Evolutionary conservation across 2,329 filamentous ascomycete species (phyloP).

Genomic region (Paramyrothecium sp.): DNA sequence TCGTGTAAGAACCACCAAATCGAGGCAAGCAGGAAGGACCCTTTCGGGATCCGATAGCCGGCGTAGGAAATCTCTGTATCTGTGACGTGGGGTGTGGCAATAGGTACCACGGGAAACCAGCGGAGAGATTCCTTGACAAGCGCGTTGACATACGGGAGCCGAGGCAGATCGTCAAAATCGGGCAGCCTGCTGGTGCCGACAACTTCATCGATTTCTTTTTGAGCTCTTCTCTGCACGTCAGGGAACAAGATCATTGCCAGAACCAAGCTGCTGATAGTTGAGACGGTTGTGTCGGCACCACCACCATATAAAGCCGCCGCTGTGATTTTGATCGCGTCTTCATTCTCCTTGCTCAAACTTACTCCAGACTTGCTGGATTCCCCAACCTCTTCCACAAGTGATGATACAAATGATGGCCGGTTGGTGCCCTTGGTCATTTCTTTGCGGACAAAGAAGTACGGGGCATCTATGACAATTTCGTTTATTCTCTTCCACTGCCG

Average conservation of each 20-base stretch:
- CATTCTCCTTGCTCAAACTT: slow-evolving; percentile 12
- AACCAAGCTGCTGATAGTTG: slow-evolving; percentile 18
- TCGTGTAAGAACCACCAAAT: slow-evolving; percentile 48
- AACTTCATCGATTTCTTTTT: slow-evolving; percentile 23
- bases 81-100: slow-evolving; percentile 36
- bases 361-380: background rate
- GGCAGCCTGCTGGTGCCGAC: slow-evolving; percentile 27
- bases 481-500: slow-evolving; percentile 18
- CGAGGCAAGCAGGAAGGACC: slow-evolving; percentile 17
- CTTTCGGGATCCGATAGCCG: slow-evolving; percentile 26
- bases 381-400: slow-evolving; percentile 16
- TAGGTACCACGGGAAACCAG: slow-evolving; percentile 29
- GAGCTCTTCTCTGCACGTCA: slow-evolving; percentile 18
- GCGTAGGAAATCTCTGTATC: slow-evolving; percentile 22
- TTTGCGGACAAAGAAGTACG: slow-evolving; percentile 25
- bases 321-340: slow-evolving; percentile 19
- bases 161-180: slow-evolving; percentile 19
- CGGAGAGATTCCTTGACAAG: slow-evolving; percentile 27
- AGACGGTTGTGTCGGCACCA: slow-evolving; percentile 26
- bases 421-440: slow-evolving; percentile 19
- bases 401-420: slow-evolving; percentile 23
- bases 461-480: slow-evolving; percentile 15
- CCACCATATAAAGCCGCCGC: slow-evolving; percentile 25
- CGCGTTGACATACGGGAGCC: slow-evolving; percentile 26
- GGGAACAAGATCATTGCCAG: slow-evolving; percentile 22